phyloP scores from a whole-genome alignment of 2,329 filamentous ascomycete genomes.

The Sphaerulina vaccinii region DNA sequence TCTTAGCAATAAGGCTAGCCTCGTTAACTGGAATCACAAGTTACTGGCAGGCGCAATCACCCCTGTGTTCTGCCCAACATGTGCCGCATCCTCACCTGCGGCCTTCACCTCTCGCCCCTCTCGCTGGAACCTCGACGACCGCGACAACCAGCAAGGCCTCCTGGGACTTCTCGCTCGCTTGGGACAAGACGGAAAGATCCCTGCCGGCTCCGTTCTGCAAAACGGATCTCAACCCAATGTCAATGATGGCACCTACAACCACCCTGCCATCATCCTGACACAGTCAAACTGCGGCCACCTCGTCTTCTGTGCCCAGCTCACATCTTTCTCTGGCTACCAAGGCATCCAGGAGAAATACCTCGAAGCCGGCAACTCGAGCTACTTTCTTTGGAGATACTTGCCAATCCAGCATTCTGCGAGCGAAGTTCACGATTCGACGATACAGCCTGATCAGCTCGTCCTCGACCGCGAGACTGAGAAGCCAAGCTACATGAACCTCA shows the following conservation, averaged over 20 bases:
- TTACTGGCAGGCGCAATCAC: neutral
- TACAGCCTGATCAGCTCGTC: neutral
- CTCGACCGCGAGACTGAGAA: neutral
- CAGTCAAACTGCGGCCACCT: neutral
- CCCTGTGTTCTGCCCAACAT: neutral
- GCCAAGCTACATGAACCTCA: conserved; percentile 4
- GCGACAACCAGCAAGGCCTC: neutral
- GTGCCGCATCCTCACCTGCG: neutral
- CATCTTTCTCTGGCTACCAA: conserved; percentile 1
- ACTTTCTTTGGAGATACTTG: neutral
- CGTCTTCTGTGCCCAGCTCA: conserved; percentile 10
- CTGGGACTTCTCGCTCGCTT: neutral
- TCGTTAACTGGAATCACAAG: neutral
- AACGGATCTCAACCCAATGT: neutral
- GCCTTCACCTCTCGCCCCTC: neutral
- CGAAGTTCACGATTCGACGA: neutral
- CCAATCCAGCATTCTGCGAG: neutral
- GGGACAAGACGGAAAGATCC: neutral
- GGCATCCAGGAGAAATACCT: conserved; percentile 2
- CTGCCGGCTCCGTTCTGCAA: neutral
- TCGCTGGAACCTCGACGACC: neutral
- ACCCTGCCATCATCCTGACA: conserved; percentile 2
- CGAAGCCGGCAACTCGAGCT: neutral
- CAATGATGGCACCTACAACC: conserved; percentile 8
- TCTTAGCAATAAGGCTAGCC: neutral